These are phyloP conservation scores for Amanita exitialis DNA, from an alignment of 768 basidiomycete genomes.

Conservation along the genomic window DNA sequence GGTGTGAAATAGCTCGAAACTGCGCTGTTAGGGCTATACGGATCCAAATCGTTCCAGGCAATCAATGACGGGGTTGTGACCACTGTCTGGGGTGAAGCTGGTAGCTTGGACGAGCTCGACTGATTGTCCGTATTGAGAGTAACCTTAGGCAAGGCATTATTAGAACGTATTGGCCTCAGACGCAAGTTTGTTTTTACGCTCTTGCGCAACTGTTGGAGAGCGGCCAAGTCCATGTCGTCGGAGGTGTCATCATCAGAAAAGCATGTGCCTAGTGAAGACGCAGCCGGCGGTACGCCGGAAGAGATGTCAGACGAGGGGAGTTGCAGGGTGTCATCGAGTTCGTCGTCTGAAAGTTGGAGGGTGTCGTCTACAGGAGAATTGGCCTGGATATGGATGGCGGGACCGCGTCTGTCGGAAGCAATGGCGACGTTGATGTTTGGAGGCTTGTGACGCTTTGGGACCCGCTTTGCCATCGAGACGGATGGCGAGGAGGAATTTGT, in stretches of 20 bases:
- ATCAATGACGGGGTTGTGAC: slow-evolving; percentile 12
- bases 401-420: slow-evolving; percentile 22
- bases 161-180: slow-evolving; percentile 65
- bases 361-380: slow-evolving; percentile 24
- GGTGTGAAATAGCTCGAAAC: slow-evolving; percentile 45
- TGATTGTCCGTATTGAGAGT: slow-evolving; percentile 19
- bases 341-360: slow-evolving; percentile 20
- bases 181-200: slow-evolving; percentile 71
- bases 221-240: slow-evolving; percentile 63
- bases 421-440: slow-evolving; percentile 39
- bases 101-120: slow-evolving; percentile 14
- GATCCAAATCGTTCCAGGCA: slow-evolving; percentile 18
- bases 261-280: slow-evolving; percentile 20
- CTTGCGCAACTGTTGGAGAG: slow-evolving; percentile 57
- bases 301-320: slow-evolving; percentile 26
- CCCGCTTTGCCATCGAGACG: background rate
- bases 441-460: slow-evolving; percentile 34
- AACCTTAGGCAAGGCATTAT: slow-evolving; percentile 39
- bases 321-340: slow-evolving; percentile 29
- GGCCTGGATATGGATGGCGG: slow-evolving; percentile 25
- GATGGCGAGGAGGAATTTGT: background rate
- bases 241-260: slow-evolving; percentile 20
- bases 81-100: slow-evolving; percentile 7
- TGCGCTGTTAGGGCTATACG: slow-evolving; percentile 33
- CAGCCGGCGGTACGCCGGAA: slow-evolving; percentile 19